phyloP scores from a whole-genome alignment of 495 filamentous ascomycete species.

The Endocarpon pusillum region DNA sequence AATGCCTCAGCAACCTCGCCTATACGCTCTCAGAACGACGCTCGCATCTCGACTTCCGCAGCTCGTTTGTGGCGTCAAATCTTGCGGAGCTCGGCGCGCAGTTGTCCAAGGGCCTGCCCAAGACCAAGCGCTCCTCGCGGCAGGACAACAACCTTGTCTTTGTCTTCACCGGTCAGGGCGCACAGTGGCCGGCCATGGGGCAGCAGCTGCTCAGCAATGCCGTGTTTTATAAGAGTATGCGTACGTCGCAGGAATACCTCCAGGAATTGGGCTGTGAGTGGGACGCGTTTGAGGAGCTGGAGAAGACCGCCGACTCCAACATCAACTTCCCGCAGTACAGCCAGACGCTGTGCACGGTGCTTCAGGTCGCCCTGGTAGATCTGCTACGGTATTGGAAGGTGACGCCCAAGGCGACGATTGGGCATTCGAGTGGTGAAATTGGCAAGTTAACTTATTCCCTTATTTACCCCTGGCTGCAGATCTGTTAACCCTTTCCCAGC shows the following conservation, averaged over 20 bases:
- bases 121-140: neutral
- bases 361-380: conserved; percentile 28
- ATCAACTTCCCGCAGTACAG: conserved; percentile 14
- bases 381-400: conserved; percentile 18
- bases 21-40: conserved; percentile 18
- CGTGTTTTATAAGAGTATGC: conserved; percentile 4
- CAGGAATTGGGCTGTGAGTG: conserved; percentile 4
- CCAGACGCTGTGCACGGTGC: conserved; percentile 24
- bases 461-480: no score
- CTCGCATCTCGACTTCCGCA: conserved; percentile 15
- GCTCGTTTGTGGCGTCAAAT: conserved; percentile 8
- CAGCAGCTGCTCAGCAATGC: conserved; percentile 7
- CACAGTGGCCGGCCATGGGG: conserved; percentile 20
- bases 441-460: no score
- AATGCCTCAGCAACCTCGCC: conserved; percentile 15
- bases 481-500: no score
- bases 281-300: conserved; percentile 12
- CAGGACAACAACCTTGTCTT: conserved; percentile 9
- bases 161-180: conserved; percentile 21
- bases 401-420: conserved; percentile 14
- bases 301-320: conserved; percentile 5
- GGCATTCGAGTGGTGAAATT: conserved; percentile 30
- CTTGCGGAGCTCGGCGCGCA: conserved; percentile 7
- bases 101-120: conserved; percentile 10
- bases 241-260: conserved; percentile 6